A percentile compares a stretch with the other conserved stretches of the same genome.
Evolutionary conservation across 805 yeast species (phyloP).

Genomic region (Lipomyces mesembrius): DNA sequence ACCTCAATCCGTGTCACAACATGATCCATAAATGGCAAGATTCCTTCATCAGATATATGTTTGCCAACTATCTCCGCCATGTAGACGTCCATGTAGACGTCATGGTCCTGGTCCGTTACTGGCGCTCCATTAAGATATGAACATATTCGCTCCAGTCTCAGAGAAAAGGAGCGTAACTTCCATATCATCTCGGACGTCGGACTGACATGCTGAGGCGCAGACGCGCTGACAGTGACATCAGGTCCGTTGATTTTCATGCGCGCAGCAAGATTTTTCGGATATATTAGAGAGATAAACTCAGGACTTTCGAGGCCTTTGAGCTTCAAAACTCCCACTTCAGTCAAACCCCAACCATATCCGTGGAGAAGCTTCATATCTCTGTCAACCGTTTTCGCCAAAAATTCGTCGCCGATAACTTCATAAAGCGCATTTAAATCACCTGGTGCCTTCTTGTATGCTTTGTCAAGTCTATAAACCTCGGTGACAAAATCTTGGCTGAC

Average conservation of each 20-base stretch:
- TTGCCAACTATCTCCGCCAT: constrained; percentile 19
- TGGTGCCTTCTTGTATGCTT: constrained; percentile 47
- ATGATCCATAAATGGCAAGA: constrained; percentile 42
- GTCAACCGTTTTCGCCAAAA: constrained; percentile 62
- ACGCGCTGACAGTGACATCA: constrained; percentile 6
- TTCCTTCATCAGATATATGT: constrained; percentile 27
- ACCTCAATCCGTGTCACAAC: constrained; percentile 43
- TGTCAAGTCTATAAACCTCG: constrained; percentile 66
- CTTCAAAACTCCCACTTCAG: constrained; percentile 81
- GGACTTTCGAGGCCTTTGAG: constrained; percentile 94
- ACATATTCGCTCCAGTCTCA: constrained; percentile 32
- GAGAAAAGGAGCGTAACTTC: constrained; percentile 22
- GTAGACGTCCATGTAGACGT: constrained; percentile 20
- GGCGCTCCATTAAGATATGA: constrained; percentile 24
- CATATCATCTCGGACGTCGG: constrained; percentile 11
- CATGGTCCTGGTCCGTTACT: constrained; percentile 22
- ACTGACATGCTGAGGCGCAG: constrained; percentile 2
- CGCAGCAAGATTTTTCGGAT: constrained; percentile 66
- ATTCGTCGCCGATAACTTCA: constrained; percentile 41
- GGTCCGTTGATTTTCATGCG: constrained; percentile 53
- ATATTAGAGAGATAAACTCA: constrained; percentile 78
- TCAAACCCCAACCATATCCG: constrained; percentile 69
- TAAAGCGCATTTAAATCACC: constrained; percentile 43
- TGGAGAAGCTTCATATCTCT: constrained; percentile 67
- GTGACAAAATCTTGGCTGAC: constrained; percentile 79